Evolutionary conservation across 306 rosid species (phyloP), one percentile per base, ranked within the genome.

Genomic region (Vigna angularis): DNA sequence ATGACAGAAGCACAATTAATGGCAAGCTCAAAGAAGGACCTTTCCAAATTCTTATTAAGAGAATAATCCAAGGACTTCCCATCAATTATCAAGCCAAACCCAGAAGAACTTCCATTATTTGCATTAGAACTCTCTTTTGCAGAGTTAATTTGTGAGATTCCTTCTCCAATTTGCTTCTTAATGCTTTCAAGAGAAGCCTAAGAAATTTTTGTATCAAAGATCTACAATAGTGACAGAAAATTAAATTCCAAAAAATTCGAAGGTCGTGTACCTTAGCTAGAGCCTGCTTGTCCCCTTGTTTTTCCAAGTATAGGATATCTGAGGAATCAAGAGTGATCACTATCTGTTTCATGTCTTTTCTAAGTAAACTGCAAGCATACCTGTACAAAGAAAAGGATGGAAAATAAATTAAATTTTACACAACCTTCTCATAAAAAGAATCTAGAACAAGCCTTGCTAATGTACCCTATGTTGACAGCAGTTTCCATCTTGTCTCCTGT

Each of bases 401-500:
- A 48, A 53, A 63, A 34, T 30, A 42, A 53, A 6, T 50, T 76
- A 30, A 72, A 69, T 48, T 79, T 59, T n/a, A 66, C 62, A 72
- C 11, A 73, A 67, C 77, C 67, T 73, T 10, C 26, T 32, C 66
- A 80, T 62, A 80, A 76, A 77, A 45, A 13, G 2, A 83, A 75
- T 34, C 26, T 49, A 71, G 10, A 40, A 71, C 38, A 49, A 55
- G 79, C 69, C 45, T 53, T 75, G 68, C 53, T 72, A 1, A 62
- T 45, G 3, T 87, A 91, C 98, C 98, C 98, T 70, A 91, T 88
- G 65, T 91, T 93, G 62, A 91, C 81, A 14, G 98, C 98, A 76
- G 98, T 93, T 84, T 93, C 98, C 98, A 91, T 91, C 76, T 91
- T 93, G 87, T 93, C 98, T 65, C 98, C 98, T 4, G 98, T 93